Base-by-base conservation (phyloP, 805 yeast genomes). In the Barnettozyma pratensis region DNA sequence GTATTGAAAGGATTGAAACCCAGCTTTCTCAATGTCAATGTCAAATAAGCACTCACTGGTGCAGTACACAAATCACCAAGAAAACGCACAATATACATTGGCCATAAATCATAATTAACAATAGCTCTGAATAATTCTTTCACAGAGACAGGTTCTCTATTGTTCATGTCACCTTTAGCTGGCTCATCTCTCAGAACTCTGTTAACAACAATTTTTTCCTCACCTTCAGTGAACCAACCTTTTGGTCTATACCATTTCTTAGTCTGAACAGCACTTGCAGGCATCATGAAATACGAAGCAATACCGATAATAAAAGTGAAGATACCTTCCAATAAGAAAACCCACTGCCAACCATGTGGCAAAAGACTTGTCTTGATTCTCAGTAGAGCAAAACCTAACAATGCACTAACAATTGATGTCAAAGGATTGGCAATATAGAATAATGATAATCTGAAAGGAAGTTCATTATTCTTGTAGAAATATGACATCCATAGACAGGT, bases 111-210 rank as follows among this genome's bases (percentile, higher is more conserved):
- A 57, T 68, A 77, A 57, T 82, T 86, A 2, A 54, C 39, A 10
- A 79, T 44, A 4, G 79, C 65, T 25, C 64, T 55, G 54, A 65
- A 60, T 14, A 82, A 53, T 61, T 67, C 70, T 41, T 59, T 68
- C 5, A 66, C 53, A 3, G 72, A 61, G 19, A 82, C 60, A 5
- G 81, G 80, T 54, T 77, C 76, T 58, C 84, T 69, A 58, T 81
- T 81, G 58, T 80, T 71, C 85, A 80, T 79, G 52, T 79, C 84
- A 27, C 85, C 85, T 67, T 76, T 76, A 9, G 73, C 57, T 26
- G 87, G 87, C 57, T 82, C 87, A 58, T 82, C 86, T 54, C 85
- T 66, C 45, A 82, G 62, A 2, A 82, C 71, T 51, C 80, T 68
- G 59, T 80, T 80, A 44, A 79, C 84, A 31, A 80, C 66, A 47